Evolutionary conservation across 2,329 filamentous ascomycete genomes (phyloP).

Genomic region (Cladosporium sp.): DNA sequence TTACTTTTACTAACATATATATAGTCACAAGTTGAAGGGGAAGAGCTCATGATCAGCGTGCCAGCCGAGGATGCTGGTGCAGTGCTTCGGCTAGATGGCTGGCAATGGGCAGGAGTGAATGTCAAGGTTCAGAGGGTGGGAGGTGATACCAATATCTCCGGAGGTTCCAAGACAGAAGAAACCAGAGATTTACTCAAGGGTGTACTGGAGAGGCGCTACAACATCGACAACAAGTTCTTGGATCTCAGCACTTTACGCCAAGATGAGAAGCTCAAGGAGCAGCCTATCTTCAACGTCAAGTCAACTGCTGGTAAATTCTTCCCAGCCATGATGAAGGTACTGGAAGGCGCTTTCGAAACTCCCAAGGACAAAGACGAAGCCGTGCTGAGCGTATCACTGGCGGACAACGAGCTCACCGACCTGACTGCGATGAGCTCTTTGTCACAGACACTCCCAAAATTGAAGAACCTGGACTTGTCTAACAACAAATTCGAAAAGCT

Average conservation of each 20-base stretch:
- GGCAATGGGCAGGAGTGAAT: constrained; percentile 36
- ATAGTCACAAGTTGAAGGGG: constrained; percentile 33
- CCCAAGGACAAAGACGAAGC: constrained; percentile 68
- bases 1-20: constrained; percentile 22
- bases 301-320: constrained; percentile 82
- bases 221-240: constrained; percentile 66
- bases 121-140: constrained; percentile 33
- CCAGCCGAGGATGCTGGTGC: constrained; percentile 31
- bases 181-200: constrained; percentile 57
- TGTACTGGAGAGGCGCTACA: constrained; percentile 73
- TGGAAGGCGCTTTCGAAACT: constrained; percentile 71
- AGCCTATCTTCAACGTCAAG: constrained; percentile 70
- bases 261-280: constrained; percentile 66
- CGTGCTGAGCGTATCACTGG: constrained; percentile 76
- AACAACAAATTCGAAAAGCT: constrained; percentile 71
- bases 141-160: constrained; percentile 17
- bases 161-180: constrained; percentile 51
- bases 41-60: constrained; percentile 36
- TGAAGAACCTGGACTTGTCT: constrained; percentile 85
- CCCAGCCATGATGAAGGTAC: constrained; percentile 83
- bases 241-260: constrained; percentile 73
- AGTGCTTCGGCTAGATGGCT: constrained; percentile 38
- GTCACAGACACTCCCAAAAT: constrained; percentile 73
- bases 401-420: constrained; percentile 72
- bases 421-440: constrained; percentile 70